A percentile compares a stretch with the other conserved stretches of the same genome.
These are phyloP conservation scores for Mortierella sp. DNA, from an alignment of 371 early-diverging fungal species.

Conservation along the genomic window DNA sequence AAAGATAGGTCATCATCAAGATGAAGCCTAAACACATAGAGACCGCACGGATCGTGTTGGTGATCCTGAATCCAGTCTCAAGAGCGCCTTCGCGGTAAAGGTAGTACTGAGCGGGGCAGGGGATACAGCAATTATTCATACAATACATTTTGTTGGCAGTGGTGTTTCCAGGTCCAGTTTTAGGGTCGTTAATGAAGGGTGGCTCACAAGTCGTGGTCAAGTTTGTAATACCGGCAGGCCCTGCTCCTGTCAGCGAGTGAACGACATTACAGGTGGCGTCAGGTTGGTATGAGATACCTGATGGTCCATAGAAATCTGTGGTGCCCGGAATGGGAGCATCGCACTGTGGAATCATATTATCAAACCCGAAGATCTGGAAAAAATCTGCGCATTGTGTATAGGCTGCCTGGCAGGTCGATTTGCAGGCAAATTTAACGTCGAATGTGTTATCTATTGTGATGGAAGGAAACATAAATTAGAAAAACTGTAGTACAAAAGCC, in stretches of 20 bases:
- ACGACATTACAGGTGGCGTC: constrained; percentile 52
- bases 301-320: constrained; percentile 30
- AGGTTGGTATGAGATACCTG: constrained; percentile 55
- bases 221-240: not conserved
- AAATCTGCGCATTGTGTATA: constrained; percentile 48
- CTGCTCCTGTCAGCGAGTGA: not conserved
- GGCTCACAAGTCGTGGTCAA: constrained; percentile 18
- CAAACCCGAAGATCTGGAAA: constrained; percentile 20
- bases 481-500: too few relatives aligned
- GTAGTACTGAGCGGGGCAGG: constrained; percentile 38
- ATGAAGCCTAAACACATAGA: constrained; percentile 65
- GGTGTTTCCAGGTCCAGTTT: constrained; percentile 13
- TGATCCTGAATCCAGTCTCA: constrained; percentile 61
- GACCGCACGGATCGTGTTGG: constrained; percentile 64
- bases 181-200: constrained; percentile 35
- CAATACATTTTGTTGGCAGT: constrained; percentile 30
- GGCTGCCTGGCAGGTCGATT: constrained; percentile 61
- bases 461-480: not conserved
- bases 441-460: constrained; percentile 19
- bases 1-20: constrained; percentile 68
- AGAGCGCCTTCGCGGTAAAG: constrained; percentile 64
- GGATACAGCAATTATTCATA: constrained; percentile 41
- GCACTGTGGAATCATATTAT: constrained; percentile 63
- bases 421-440: constrained; percentile 60
- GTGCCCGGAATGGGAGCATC: constrained; percentile 38